Percentiles rank a stretch among this genome's conserved stretches.
phyloP scores from a whole-genome alignment of 2,329 filamentous ascomycete genomes.

The Hypoxylon sp. region DNA sequence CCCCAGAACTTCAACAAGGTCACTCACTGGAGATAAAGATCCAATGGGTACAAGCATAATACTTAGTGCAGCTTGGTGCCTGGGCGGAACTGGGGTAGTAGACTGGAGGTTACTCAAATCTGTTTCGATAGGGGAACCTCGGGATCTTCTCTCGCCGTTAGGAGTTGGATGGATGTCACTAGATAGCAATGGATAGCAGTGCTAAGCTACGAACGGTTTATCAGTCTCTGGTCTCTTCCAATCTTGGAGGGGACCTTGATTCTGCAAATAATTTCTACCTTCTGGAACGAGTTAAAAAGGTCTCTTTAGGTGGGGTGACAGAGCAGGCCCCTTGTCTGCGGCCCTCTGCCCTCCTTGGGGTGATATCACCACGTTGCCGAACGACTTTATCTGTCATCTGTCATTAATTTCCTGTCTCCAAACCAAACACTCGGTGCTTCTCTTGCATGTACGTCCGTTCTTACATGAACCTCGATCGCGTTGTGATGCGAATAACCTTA shows the following conservation, averaged over 20 bases:
- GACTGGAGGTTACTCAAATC: slow-evolving; percentile 17
- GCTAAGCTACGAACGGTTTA: slow-evolving; percentile 15
- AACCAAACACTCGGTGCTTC: slow-evolving; percentile 31
- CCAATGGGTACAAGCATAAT: slow-evolving; percentile 15
- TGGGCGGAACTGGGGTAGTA: slow-evolving; percentile 24
- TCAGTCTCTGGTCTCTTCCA: slow-evolving; percentile 18
- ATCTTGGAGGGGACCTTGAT: slow-evolving; percentile 12
- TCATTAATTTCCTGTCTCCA: slow-evolving; percentile 23
- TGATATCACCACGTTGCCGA: slow-evolving; percentile 32
- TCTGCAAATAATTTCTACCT: slow-evolving; percentile 36
- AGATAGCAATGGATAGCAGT: background rate
- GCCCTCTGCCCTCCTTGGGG: slow-evolving; percentile 11
- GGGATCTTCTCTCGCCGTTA: slow-evolving; percentile 15
- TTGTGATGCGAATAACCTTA: slow-evolving; percentile 17
- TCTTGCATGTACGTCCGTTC: slow-evolving; percentile 31
- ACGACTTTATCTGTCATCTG: slow-evolving; percentile 30
- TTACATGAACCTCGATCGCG: slow-evolving; percentile 20
- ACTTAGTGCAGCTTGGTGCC: slow-evolving; percentile 15
- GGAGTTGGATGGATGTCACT: background rate
- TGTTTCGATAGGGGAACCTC: slow-evolving; percentile 29
- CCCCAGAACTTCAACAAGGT: background rate
- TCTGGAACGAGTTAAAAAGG: slow-evolving; percentile 36
- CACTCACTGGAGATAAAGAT: too few relatives aligned
- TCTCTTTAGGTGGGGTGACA: slow-evolving; percentile 27
- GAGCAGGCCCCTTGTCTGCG: slow-evolving; percentile 11